Conservation (phyloP, 257 asterid species). For the Paulownia fortunei region DNA sequence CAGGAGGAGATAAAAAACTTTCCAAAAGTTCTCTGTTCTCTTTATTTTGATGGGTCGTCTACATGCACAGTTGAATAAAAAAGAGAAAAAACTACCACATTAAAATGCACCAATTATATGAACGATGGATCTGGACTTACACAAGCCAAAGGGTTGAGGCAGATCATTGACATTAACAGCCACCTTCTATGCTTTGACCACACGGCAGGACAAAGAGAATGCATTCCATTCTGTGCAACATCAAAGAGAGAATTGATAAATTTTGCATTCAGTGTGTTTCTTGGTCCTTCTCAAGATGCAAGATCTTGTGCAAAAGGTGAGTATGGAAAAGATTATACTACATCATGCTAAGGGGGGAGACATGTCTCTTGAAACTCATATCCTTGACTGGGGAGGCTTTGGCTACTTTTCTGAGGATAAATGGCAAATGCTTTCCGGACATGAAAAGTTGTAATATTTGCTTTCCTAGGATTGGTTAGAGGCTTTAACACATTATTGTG, state of each 20-base stretch:
- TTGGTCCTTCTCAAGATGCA: too few species aligned
- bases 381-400: too few species aligned
- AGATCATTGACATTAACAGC: slow-evolving; percentile 96
- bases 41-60: neutral
- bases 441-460: too few species aligned
- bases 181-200: slow-evolving; percentile 99
- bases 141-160: slow-evolving; percentile 90
- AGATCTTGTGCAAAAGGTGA: too few species aligned
- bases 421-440: too few species aligned
- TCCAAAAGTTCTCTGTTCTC: neutral
- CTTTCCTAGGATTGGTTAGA: too few species aligned
- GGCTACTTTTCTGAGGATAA: too few species aligned
- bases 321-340: too few species aligned
- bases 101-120: neutral
- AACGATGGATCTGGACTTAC: slow-evolving; percentile 54
- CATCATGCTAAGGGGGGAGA: too few species aligned
- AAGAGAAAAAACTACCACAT: neutral
- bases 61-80: neutral
- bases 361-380: too few species aligned
- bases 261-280: too few species aligned
- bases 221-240: slow-evolving; percentile 81
- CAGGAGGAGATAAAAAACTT: neutral
- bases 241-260: slow-evolving; percentile 24
- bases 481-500: too few species aligned
- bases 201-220: slow-evolving; percentile 97